Base-by-base conservation (phyloP, 495 filamentous ascomycete genomes). In the Astrothelium macrocarpum region DNA sequence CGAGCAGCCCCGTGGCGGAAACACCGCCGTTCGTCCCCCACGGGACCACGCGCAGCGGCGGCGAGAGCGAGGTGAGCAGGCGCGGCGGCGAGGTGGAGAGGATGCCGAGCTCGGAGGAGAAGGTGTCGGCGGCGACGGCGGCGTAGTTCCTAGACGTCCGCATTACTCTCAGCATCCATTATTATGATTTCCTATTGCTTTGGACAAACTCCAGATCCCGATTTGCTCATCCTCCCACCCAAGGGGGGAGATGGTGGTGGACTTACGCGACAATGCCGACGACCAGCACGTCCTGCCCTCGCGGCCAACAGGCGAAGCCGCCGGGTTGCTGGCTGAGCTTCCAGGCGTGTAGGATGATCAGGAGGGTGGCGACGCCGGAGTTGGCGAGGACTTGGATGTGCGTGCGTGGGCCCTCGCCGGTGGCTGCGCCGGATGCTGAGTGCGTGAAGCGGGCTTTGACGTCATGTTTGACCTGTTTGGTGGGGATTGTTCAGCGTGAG, bases 71-170 rank as follows among this genome's bases (percentile, higher is more conserved):
- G 3, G 90, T 96, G 62, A 98, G 91, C n/a, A 98, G 82, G 20
- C 90, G 82, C 0, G 94, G 94, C 42, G 80, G 76, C 26, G 80
- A 81, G 64, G 81, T 85, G 20, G 91, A 87, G 20, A 97, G 81
- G 58, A 98, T 98, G 7, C 94, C 94, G 16, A 97, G 84, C 75
- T 98, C 94, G 14, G 92, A 97, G 62, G 88, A 91, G 75, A 96
- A 95, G 4, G 94, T 98, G 71, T 98, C 94, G 32, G 94, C 88
- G 14, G 91, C 85, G 25, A 93, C 90, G 28, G 90, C 89, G 34
- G 90, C 94, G 66, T 98, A 98, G 77, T 97, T 75, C 12, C 68
- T 68, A 32, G 26, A 5, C 61, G 11, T 28, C n/a, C n/a, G n/a
- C n/a, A 39, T 39, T 39, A 14, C 14, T 14, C 5, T 39, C 14